These are phyloP conservation scores for Nicotiana undulata DNA, from an alignment of 257 asterid genomes.

Conservation along the genomic window DNA sequence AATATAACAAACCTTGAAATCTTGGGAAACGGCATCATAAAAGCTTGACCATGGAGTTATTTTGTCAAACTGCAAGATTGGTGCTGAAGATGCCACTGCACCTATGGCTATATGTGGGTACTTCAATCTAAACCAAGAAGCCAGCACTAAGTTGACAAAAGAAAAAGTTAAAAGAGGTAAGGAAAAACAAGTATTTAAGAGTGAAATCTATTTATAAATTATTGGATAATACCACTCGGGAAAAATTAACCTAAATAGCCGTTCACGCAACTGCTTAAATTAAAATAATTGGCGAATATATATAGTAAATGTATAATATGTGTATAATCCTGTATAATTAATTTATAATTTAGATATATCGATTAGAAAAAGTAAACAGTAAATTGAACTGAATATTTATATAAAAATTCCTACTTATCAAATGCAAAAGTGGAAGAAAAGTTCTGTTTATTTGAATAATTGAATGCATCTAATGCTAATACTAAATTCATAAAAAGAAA, in stretches of 20 bases:
- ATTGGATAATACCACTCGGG: neutral
- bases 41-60: constrained; percentile 85
- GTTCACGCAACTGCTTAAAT: too few species aligned
- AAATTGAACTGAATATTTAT: too few species aligned
- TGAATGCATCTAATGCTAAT: neutral
- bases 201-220: neutral
- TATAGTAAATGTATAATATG: too few species aligned
- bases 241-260: too few species aligned
- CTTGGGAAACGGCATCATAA: constrained; percentile 78
- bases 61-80: constrained; percentile 64
- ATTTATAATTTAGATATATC: too few species aligned
- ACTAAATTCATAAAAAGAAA: neutral
- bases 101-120: constrained; percentile 73
- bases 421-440: neutral
- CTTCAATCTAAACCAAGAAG: constrained; percentile 84
- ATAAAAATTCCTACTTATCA: neutral
- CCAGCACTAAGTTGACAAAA: constrained; percentile 41
- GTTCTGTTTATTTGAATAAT: too few species aligned
- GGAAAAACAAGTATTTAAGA: neutral
- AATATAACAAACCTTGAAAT: constrained; percentile 49
- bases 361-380: too few species aligned
- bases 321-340: too few species aligned
- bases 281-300: too few species aligned
- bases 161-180: neutral
- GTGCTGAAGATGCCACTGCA: constrained; percentile 87